Conservation (phyloP, 495 filamentous ascomycete species). For the Penicillium cinerascens region DNA sequence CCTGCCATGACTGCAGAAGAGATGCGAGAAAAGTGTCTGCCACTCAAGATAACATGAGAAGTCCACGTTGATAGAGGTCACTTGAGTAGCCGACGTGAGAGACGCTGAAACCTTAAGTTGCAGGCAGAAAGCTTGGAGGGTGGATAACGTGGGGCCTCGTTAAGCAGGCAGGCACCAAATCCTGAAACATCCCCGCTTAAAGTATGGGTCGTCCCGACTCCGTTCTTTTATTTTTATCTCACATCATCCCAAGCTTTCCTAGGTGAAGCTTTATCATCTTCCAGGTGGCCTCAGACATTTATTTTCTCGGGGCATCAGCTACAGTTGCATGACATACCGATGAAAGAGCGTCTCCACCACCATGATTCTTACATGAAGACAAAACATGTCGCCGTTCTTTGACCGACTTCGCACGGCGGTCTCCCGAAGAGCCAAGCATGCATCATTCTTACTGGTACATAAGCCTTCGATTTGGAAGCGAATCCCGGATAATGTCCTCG, state of each 20-base stretch:
- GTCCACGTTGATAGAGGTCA: neutral
- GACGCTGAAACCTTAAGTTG: neutral
- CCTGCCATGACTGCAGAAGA: neutral
- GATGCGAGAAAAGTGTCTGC: neutral
- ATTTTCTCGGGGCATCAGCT: neutral
- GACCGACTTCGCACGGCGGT: slow-evolving; percentile 14
- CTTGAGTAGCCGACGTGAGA: neutral
- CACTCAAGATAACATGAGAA: neutral
- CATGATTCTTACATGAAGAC: slow-evolving; percentile 4
- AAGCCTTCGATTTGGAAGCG: slow-evolving; percentile 18
- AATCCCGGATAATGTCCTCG: slow-evolving; percentile 22
- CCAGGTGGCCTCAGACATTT: neutral
- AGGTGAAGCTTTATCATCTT: neutral
- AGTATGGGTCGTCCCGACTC: neutral
- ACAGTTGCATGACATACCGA: neutral
- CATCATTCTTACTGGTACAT: neutral
- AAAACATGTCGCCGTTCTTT: slow-evolving; percentile 15
- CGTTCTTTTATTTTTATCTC: neutral
- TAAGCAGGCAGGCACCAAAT: neutral
- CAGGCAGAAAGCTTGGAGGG: neutral
- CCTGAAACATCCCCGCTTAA: neutral
- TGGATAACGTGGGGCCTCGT: neutral
- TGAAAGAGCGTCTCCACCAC: neutral
- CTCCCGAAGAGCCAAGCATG: slow-evolving; percentile 11
- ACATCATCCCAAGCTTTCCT: neutral